phyloP scores from a whole-genome alignment of 768 basidiomycete genomes.

The Mrakia blollopis region DNA sequence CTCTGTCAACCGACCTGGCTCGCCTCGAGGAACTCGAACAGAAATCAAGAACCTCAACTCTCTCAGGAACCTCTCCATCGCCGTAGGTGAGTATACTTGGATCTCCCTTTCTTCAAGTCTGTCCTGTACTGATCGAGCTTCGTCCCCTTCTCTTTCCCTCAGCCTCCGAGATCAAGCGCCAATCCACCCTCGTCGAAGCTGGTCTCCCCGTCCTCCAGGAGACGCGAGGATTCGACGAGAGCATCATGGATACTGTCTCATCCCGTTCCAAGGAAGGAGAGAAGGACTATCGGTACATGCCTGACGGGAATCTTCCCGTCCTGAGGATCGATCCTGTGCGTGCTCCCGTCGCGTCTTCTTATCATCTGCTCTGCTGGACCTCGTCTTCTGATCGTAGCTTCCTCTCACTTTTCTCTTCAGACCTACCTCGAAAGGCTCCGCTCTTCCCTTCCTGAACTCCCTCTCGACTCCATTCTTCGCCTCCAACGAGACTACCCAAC shows the following conservation, averaged over 20 bases:
- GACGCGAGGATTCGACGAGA: constrained; percentile 84
- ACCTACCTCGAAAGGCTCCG: constrained; percentile 43
- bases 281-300: constrained; percentile 95
- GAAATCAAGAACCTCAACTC: constrained; percentile 98
- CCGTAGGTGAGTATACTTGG: constrained; percentile 59
- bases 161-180: constrained; percentile 80
- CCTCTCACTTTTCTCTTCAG: constrained; percentile 38
- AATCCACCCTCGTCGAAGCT: constrained; percentile 56
- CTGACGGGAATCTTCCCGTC: constrained; percentile 85
- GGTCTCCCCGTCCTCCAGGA: constrained; percentile 62
- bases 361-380: no score
- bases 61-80: constrained; percentile 72
- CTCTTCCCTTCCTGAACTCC: constrained; percentile 53
- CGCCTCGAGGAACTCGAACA: constrained; percentile 66
- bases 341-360: constrained; percentile 38
- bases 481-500: constrained; percentile 50
- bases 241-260: constrained; percentile 70
- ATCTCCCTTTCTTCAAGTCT: neutral
- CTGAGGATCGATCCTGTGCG: constrained; percentile 47
- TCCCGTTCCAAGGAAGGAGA: constrained; percentile 88
- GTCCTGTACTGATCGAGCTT: neutral
- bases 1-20: constrained; percentile 67
- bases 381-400: no score
- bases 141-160: constrained; percentile 10
- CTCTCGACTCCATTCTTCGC: constrained; percentile 57